A percentile compares a stretch with the other conserved stretches of the same genome.
Conservation (phyloP, 352 stramenopile species). For the Phytophthora citrophthora region DNA sequence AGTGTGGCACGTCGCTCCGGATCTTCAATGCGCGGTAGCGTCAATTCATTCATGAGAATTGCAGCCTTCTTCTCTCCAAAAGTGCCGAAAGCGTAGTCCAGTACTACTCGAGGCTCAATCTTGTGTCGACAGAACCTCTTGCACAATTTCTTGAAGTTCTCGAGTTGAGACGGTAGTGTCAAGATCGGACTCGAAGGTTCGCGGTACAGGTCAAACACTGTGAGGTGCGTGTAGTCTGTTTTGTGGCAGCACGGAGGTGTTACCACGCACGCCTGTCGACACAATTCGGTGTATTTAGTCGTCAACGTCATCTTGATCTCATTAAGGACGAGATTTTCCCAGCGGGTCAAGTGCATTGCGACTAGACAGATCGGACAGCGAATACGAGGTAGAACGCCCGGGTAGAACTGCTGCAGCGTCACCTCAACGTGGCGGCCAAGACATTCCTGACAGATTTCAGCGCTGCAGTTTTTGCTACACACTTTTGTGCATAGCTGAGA, state of each 20-base stretch:
- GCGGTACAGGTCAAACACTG: background rate
- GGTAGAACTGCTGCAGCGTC: conserved; percentile 34
- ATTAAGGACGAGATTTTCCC: conserved; percentile 7
- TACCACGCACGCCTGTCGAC: conserved; percentile 30
- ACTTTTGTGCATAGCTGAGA: conserved; percentile 6
- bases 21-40: conserved; percentile 36
- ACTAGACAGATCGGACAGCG: conserved; percentile 38
- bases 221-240: conserved; percentile 46
- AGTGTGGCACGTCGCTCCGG: conserved; percentile 48
- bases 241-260: conserved; percentile 43
- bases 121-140: conserved; percentile 30
- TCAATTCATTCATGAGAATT: conserved; percentile 16
- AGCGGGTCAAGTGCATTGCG: conserved; percentile 23
- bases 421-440: conserved; percentile 32
- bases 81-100: conserved; percentile 26
- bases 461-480: conserved; percentile 27
- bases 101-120: conserved; percentile 13
- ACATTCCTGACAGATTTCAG: conserved; percentile 28
- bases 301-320: background rate
- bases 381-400: conserved; percentile 36
- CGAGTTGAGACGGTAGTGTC: conserved; percentile 18
- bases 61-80: conserved; percentile 26
- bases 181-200: background rate
- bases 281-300: conserved; percentile 29
- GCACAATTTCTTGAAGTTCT: conserved; percentile 18